Evolutionary conservation across 176 grass and related monocot species (phyloP), one percentile per base, ranked within the genome.

Genomic region (Luzula sylvatica): DNA sequence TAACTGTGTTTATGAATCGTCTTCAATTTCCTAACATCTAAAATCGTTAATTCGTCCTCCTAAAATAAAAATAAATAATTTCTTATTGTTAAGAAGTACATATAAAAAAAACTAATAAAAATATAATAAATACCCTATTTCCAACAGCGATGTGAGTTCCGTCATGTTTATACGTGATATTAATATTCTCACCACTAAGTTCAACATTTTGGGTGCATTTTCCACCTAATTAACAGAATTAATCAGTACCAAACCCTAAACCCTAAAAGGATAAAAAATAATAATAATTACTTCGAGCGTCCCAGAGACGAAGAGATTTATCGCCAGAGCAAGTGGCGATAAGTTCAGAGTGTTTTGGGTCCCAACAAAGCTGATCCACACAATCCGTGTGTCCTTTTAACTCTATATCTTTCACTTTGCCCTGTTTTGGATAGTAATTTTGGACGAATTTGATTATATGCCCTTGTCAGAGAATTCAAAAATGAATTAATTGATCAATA

Each of bases 341-440:
- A 61, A 87, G 56, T 61, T 98, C 92, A 48, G 92, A 81, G 50
- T 98, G 92, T 50, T 87, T 98, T 43, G 92, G 92, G 59, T 98
- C 92, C 92, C 86, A 98, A 72, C 92, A 98, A 65, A 98, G 75
- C 72, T 98, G 92, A 83, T 98, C 92, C 52, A 98, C 92, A 62
- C 78, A 74, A 73, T 98, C 92, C 18, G 81, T 87, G 57, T 98
- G 92, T 41, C 92, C 92, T 80, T 90, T 98, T 58, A 98, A 72
- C 75, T 98, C 92, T 65, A 87, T 74, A 41, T 98, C 92, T 85
- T 98, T 98, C 55, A 90, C 81, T 65, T 98, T 98, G 6, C 78
- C 77, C 92, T 98, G 86, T 53, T 43, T 54, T 41, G 55, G 61
- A 73, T 69, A 72, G 38, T 26, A 21, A 13, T 18, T 32, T 55